Evolutionary conservation across 139 green algal species (phyloP).

Genomic region (Chlorella sp.): DNA sequence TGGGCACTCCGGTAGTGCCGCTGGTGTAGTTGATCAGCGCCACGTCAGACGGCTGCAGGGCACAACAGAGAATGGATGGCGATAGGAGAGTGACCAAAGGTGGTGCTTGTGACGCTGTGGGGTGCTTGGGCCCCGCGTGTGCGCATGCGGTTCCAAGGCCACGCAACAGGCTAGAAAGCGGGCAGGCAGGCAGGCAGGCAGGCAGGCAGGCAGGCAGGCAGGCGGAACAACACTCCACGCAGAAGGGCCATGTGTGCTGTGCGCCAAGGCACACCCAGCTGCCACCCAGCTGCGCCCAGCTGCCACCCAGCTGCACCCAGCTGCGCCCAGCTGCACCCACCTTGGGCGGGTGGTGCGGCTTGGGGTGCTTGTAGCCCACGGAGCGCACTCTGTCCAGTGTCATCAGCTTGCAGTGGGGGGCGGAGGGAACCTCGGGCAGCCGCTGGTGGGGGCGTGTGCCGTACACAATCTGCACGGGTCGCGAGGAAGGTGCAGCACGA

Average conservation of each 20-base stretch:
- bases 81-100: background rate
- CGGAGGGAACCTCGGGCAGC: constrained; percentile 60
- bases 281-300: too few relatives aligned
- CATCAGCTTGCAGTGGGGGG: constrained; percentile 52
- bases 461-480: constrained; percentile 55
- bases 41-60: constrained; percentile 67
- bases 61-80: too few relatives aligned
- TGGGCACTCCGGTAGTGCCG: constrained; percentile 89
- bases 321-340: background rate
- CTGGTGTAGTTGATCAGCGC: constrained; percentile 98
- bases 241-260: too few relatives aligned
- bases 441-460: constrained; percentile 38
- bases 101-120: too few relatives aligned
- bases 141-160: too few relatives aligned
- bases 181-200: background rate
- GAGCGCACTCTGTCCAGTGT: constrained; percentile 71
- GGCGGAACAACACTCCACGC: background rate
- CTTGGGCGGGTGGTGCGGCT: constrained; percentile 71
- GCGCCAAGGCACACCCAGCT: too few relatives aligned
- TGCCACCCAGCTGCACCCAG: too few relatives aligned
- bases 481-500: background rate
- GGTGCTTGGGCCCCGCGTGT: too few relatives aligned
- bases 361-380: constrained; percentile 73
- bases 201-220: background rate
- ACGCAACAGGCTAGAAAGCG: background rate